phyloP scores from a whole-genome alignment of 495 filamentous ascomycete species.

The Hypoxylon rickii region DNA sequence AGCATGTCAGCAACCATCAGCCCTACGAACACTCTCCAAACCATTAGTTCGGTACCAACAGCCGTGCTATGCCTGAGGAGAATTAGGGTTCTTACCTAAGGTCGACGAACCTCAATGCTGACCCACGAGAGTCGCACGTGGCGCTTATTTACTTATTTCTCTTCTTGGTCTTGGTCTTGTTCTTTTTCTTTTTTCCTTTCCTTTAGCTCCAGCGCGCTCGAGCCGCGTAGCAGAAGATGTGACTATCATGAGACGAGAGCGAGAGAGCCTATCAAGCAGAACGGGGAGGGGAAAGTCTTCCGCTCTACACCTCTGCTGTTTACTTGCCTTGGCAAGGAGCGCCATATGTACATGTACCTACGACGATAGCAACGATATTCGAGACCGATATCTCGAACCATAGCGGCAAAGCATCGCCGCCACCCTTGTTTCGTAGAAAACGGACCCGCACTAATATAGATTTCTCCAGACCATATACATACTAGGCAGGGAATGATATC shows the following conservation, averaged over 20 bases:
- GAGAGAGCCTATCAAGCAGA: too few relatives aligned
- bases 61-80: neutral
- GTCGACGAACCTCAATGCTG: neutral
- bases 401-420: neutral
- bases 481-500: too few relatives aligned
- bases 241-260: too few relatives aligned
- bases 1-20: conserved; percentile 24
- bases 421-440: too few relatives aligned
- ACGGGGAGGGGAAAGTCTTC: too few relatives aligned
- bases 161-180: neutral
- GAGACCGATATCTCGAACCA: neutral
- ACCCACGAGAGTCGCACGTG: conserved; percentile 10
- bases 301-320: too few relatives aligned
- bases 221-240: too few relatives aligned
- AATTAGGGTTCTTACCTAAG: conserved; percentile 21
- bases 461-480: too few relatives aligned
- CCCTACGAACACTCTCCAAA: conserved; percentile 3
- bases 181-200: neutral
- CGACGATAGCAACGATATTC: neutral
- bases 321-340: too few relatives aligned
- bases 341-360: too few relatives aligned
- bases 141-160: conserved; percentile 6
- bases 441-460: too few relatives aligned
- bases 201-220: neutral
- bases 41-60: conserved; percentile 1